Percentiles rank a stretch among this genome's conserved stretches.
These are phyloP conservation scores for Nakazawaea ambrosiae DNA, from an alignment of 805 yeast species.

Conservation along the genomic window DNA sequence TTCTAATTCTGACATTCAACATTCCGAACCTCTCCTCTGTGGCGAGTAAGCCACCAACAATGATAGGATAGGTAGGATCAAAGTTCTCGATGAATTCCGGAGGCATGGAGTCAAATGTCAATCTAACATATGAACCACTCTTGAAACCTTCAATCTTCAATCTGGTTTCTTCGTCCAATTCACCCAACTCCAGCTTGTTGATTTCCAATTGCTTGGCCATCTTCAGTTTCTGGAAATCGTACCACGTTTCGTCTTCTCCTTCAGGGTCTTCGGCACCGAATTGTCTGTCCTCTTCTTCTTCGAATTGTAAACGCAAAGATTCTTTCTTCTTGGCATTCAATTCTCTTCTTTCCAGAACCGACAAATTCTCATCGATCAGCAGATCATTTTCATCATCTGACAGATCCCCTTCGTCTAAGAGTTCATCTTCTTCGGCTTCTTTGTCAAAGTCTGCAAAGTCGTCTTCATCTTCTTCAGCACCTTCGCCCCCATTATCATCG, in stretches of 20 bases:
- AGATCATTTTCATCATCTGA: constrained; percentile 35
- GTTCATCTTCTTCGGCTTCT: constrained; percentile 38
- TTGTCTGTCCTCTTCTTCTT: constrained; percentile 64
- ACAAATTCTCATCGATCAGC: constrained; percentile 33
- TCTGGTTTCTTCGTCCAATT: constrained; percentile 72
- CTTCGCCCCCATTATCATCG: constrained; percentile 23
- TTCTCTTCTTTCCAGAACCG: constrained; percentile 71
- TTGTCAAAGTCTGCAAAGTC: constrained; percentile 52
- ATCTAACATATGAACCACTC: constrained; percentile 90
- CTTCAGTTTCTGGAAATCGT: constrained; percentile 92
- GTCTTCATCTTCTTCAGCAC: constrained; percentile 30
- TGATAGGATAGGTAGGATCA: constrained; percentile 77
- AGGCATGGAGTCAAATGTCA: constrained; percentile 78
- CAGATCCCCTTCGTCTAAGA: constrained; percentile 27
- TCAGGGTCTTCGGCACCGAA: constrained; percentile 78
- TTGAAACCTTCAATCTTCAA: constrained; percentile 81
- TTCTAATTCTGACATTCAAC: constrained; percentile 86
- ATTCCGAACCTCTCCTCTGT: constrained; percentile 93
- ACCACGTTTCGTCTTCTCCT: constrained; percentile 93
- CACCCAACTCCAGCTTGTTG: constrained; percentile 71
- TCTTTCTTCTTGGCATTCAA: constrained; percentile 87
- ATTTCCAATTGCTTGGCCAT: constrained; percentile 95
- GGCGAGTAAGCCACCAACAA: constrained; percentile 84
- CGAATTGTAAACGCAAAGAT: constrained; percentile 81
- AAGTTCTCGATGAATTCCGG: constrained; percentile 86